Evolutionary conservation across 306 rosid species (phyloP), one percentile per base, ranked within the genome.

Genomic region (Phaseolus lunatus): DNA sequence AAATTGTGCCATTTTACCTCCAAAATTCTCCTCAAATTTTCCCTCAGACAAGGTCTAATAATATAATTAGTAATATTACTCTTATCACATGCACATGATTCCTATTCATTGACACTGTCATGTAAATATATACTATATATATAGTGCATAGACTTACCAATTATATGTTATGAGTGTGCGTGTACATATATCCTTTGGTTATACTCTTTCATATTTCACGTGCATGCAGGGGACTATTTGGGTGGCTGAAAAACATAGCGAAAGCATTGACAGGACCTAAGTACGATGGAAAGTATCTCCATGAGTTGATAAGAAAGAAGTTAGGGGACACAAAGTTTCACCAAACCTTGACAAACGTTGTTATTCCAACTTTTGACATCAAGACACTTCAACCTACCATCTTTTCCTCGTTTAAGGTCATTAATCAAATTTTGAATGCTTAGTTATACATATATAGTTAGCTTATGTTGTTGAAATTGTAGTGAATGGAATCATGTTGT

Each of bases 321-420:
- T 39, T 18, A 7, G 62, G 80, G 62, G 62, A 24, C 50, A 67
- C 49, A 44, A 59, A 16, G 16, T 73, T 84, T 44, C 39, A 47
- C 77, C 74, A 80, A 44, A 67, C 87, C 7, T 59, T 84, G 41
- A 84, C 80, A 5, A 77, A 84, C 26, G 13, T 84, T 72, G 88
- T 70, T 23, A 81, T 84, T 64, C 83, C 85, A 7, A 73, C 83
- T 18, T 84, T 67, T 37, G 88, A 84, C 12, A n/a, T 84, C 56
- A 53, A 31, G 24, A 69, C 15, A 9, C 63, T 77, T 52, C 75
- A 69, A 56, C 87, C 87, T 9, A 77, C 83, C 15, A 50, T 84
- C 47, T 81, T 84, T 70, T 84, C 88, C 62, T 59, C 81, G 1
- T 81, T 47, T 57, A 78, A 80, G 85, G 84, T 73, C 31, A 11